Conservation (phyloP, 2,329 filamentous ascomycete species). For the Penicillium sp. region DNA sequence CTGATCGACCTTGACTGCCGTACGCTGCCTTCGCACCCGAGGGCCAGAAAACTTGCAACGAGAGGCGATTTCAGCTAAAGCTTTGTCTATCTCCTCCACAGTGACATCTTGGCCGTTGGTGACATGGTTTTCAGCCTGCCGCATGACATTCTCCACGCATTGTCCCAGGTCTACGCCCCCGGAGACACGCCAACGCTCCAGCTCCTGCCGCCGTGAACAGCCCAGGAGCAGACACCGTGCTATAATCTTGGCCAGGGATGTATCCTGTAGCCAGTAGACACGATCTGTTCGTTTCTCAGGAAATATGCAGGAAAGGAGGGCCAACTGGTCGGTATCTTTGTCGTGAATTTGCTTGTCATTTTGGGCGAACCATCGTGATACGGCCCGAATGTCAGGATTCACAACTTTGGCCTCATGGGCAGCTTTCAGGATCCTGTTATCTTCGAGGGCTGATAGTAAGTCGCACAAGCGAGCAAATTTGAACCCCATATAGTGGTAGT, state of each 20-base stretch:
- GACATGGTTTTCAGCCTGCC: conserved; percentile 46
- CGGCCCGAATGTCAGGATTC: conserved; percentile 36
- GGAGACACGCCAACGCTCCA: too few relatives aligned
- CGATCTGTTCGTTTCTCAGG: conserved; percentile 68
- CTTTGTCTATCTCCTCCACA: conserved; percentile 64
- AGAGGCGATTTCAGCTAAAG: conserved; percentile 59
- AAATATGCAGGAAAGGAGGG: conserved; percentile 65
- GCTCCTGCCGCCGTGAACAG: too few relatives aligned
- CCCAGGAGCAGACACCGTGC: too few relatives aligned
- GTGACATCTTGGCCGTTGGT: conserved; percentile 43
- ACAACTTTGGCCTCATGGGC: conserved; percentile 26
- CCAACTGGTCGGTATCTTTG: conserved; percentile 49
- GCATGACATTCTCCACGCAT: conserved; percentile 58
- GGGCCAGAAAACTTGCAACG: conserved; percentile 64
- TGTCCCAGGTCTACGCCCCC: too few relatives aligned
- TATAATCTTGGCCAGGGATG: too few relatives aligned
- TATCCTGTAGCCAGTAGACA: conserved; percentile 67
- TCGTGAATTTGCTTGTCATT: conserved; percentile 54
- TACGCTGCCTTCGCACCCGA: conserved; percentile 42
- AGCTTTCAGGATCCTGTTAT: conserved; percentile 35
- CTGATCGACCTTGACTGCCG: conserved; percentile 36
- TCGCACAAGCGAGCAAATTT: conserved; percentile 64
- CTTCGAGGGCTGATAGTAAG: conserved; percentile 60
- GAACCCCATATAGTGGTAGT: too few relatives aligned
- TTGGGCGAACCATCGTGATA: conserved; percentile 60